phyloP scores from a whole-genome alignment of 2,329 filamentous ascomycete genomes.

The Tolypocladium ovalisporum region DNA sequence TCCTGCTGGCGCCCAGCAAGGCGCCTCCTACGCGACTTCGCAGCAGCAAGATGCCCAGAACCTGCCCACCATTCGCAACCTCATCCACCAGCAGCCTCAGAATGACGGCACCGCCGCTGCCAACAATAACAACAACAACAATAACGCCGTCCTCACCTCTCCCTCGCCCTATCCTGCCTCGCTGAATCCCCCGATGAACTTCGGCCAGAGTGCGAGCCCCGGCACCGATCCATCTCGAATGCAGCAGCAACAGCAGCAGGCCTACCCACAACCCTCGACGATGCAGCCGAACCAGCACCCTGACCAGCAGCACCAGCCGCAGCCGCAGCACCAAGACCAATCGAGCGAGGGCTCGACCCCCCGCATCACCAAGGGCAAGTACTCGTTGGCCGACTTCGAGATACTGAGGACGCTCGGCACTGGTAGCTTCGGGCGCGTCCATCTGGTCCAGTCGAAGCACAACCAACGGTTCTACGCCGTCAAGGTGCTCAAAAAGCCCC shows the following conservation, averaged over 20 bases:
- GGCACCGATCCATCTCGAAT: conserved; percentile 22
- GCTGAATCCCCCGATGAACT: conserved; percentile 12
- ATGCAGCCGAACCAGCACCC: conserved; percentile 14
- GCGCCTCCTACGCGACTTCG: conserved; percentile 15
- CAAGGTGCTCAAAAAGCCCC: conserved; percentile 96
- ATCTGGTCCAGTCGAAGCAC: conserved; percentile 94
- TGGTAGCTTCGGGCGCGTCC: conserved; percentile 91
- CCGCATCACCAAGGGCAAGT: conserved; percentile 90
- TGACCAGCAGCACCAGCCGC: conserved; percentile 13
- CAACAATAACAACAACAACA: conserved; percentile 8
- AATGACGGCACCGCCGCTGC: conserved; percentile 24
- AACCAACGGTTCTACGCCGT: conserved; percentile 97
- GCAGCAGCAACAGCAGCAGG: conserved; percentile 26
- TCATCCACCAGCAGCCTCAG: conserved; percentile 52
- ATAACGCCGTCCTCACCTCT: conserved; percentile 9
- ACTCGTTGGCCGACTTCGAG: conserved; percentile 81
- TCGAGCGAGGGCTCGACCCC: conserved; percentile 23
- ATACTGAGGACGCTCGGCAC: conserved; percentile 89
- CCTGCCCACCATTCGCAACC: conserved; percentile 70
- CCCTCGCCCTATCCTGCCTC: conserved; percentile 15
- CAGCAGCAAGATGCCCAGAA: conserved; percentile 48
- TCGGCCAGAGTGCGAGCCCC: conserved; percentile 23
- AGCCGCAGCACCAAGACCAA: conserved; percentile 20
- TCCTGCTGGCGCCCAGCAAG: conserved; percentile 14
- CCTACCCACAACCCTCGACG: conserved; percentile 11